Conservation (phyloP, 768 basidiomycete species). For the Chiua virens region DNA sequence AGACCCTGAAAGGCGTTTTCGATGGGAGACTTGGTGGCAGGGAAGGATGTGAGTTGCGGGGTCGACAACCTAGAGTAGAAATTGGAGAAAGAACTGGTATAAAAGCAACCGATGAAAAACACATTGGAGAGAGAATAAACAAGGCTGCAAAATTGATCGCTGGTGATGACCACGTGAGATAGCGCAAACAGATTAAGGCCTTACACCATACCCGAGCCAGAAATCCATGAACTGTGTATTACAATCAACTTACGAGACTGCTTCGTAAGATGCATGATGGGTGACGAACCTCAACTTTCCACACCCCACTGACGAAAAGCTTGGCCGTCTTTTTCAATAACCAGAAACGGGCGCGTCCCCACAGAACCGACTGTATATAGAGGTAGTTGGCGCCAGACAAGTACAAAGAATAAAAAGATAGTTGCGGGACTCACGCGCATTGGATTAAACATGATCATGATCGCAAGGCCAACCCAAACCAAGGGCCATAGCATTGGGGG, state of each 20-base stretch:
- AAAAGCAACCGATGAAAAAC: constrained; percentile 73
- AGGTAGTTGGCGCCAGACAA: too few relatives aligned
- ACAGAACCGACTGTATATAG: too few relatives aligned
- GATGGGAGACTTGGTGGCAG: neutral
- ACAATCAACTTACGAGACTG: neutral
- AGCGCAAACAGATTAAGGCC: neutral
- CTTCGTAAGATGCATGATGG: neutral
- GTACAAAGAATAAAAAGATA: too few relatives aligned
- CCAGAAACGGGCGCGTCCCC: too few relatives aligned
- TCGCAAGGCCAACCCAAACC: too few relatives aligned
- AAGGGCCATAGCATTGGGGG: too few relatives aligned
- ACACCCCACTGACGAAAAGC: too few relatives aligned
- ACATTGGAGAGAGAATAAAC: constrained; percentile 70
- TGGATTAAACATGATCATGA: too few relatives aligned
- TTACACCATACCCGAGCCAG: constrained; percentile 71
- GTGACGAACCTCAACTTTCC: constrained; percentile 63
- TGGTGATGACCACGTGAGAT: constrained; percentile 26
- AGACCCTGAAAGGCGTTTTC: neutral
- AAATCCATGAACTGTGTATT: constrained; percentile 69
- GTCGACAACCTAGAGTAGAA: neutral
- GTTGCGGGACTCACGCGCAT: too few relatives aligned
- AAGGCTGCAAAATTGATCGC: constrained; percentile 82
- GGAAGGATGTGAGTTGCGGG: neutral
- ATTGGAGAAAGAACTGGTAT: constrained; percentile 34
- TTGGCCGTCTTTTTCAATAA: too few relatives aligned